Base-by-base conservation (phyloP, 495 filamentous ascomycete genomes). In the Hypoxylon lienhwacheense region DNA sequence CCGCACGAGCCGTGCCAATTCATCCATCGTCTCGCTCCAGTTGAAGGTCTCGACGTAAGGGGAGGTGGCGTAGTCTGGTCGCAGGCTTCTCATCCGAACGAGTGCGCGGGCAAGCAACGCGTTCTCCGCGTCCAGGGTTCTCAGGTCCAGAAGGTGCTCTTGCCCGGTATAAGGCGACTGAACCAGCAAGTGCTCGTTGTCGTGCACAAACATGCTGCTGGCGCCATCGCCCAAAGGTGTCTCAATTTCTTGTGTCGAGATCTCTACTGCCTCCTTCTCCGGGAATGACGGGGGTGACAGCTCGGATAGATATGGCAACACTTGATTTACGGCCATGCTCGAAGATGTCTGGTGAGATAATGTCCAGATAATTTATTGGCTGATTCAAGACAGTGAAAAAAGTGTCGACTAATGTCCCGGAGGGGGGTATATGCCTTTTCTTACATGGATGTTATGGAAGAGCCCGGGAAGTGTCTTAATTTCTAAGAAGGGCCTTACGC, bases 41-140 rank as follows among this genome's bases (percentile, higher is more conserved):
- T 95, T 95, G 76, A 95, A 91, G 0, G 82, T 81, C 20, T 85
- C 81, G 7, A 75, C 64, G 64, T 92, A 95, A 1, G 80, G 74
- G 1, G 87, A 85, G 7, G 83, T 89, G 28, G 90, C 89, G 68
- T 95, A 95, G 66, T 89, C 85, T 3, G 73, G 60, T 0, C 85
- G 81, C 22, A 84, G 64, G 16, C 81, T 78, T 42, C 72, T 73
- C 64, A 95, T 70, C 11, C 71, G 69, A 15, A 82, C 80, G 32
- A 96, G 73, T 5, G 89, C 85, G 31, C 81, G 74, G 4, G 89
- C 84, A n/a, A 95, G 70, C 25, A 93, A 73, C 14, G 75, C 80
- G 56, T 84, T 85, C 34, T 85, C 76, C 0, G 59, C 68, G 47
- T 86, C 82, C 6, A 95, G 77, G 2, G 70, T 79, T 8, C 68